Evolutionary conservation across 345 rosid genomes (phyloP).

Genomic region (Sisymbrium irio): DNA sequence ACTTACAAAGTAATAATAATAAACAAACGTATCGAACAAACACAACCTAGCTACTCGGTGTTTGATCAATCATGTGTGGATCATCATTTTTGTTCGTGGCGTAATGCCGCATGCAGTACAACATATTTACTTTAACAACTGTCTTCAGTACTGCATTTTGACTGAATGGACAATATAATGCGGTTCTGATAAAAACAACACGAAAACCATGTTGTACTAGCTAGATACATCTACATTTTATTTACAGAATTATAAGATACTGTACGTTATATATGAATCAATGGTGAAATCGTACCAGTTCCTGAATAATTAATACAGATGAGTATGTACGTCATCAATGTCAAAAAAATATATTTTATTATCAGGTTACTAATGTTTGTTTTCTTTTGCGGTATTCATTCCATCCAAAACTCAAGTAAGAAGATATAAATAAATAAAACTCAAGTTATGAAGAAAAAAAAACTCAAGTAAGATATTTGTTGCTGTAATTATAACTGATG

Average conservation of each 20-base stretch:
- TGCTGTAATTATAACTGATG: not conserved
- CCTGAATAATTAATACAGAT: not conserved
- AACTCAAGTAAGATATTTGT: not conserved
- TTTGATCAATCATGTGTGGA: not conserved
- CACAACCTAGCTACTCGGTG: too few species aligned
- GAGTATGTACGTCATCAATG: too few species aligned
- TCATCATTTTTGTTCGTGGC: not conserved
- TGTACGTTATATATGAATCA: not conserved
- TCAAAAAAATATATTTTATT: too few species aligned
- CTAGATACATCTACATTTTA: not conserved
- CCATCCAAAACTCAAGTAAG: not conserved
- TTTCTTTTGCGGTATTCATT: not conserved
- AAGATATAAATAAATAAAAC: too few species aligned
- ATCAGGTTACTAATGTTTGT: not conserved
- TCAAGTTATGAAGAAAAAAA: not conserved
- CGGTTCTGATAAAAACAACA: not conserved
- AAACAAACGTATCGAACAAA: not conserved
- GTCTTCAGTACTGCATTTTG: conserved; percentile 7
- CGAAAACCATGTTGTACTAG: too few species aligned
- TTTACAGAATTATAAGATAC: not conserved
- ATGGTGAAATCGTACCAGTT: not conserved
- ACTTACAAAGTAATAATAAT: not conserved
- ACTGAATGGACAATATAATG: not conserved
- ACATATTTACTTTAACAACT: too few species aligned
- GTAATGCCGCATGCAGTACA: not conserved